Evolutionary conservation across 345 rosid genomes (phyloP).

Genomic region (Eucalyptus polybractea): DNA sequence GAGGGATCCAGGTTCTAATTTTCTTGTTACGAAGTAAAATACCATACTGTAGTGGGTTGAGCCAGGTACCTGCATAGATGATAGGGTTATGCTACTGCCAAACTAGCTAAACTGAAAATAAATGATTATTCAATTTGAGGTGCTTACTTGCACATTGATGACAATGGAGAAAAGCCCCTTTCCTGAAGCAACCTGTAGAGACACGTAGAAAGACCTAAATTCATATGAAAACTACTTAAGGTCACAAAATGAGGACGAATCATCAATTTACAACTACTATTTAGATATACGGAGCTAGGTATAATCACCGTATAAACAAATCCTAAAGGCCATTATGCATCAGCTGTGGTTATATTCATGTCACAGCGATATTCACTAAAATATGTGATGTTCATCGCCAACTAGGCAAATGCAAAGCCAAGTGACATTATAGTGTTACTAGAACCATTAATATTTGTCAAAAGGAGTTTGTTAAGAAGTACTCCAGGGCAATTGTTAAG

Average conservation of each 20-base stretch:
- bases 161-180: constrained; percentile 65
- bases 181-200: constrained; percentile 54
- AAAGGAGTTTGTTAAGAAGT: background rate
- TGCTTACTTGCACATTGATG: constrained; percentile 66
- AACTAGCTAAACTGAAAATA: background rate
- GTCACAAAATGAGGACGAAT: background rate
- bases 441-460: background rate
- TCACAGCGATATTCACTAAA: background rate
- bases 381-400: background rate
- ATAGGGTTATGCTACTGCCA: background rate
- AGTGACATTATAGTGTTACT: background rate
- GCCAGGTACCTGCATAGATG: constrained; percentile 66
- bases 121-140: background rate
- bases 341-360: background rate
- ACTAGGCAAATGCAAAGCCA: background rate
- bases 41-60: constrained; percentile 98
- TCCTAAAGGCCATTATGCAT: background rate
- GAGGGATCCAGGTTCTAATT: constrained; percentile 63
- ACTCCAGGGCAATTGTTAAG: background rate
- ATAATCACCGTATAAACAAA: background rate
- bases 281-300: background rate
- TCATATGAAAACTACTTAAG: background rate
- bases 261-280: background rate
- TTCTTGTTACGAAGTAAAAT: constrained; percentile 71
- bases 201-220: background rate